Percentiles rank a stretch among this genome's conserved stretches.
These are phyloP conservation scores for Gossypium rotundifolium DNA, from an alignment of 345 rosid species.

Conservation along the genomic window DNA sequence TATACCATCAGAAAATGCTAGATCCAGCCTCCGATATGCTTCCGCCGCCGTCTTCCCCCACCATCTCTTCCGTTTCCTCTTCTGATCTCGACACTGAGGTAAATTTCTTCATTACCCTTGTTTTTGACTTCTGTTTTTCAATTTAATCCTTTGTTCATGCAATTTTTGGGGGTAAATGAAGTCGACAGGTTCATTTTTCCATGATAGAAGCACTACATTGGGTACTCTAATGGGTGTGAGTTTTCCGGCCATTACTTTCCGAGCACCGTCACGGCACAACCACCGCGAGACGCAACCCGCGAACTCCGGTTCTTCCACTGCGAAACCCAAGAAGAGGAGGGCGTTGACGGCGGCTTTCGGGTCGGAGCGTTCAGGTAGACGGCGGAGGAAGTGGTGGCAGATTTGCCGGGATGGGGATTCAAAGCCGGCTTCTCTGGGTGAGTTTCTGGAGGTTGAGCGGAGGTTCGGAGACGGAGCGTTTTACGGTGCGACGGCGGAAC, in stretches of 20 bases:
- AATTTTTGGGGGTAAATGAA: constrained; percentile 8
- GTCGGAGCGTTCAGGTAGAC: constrained; percentile 37
- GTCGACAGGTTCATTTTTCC: constrained; percentile 97
- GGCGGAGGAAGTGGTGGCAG: constrained; percentile 76
- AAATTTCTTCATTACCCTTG: background rate
- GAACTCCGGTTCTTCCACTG: constrained; percentile 17
- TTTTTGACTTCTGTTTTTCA: background rate
- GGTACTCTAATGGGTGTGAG: constrained; percentile 92
- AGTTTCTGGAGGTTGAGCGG: constrained; percentile 85
- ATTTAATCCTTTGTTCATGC: background rate
- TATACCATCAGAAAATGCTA: constrained; percentile 22
- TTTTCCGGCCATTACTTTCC: constrained; percentile 59
- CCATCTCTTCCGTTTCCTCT: constrained; percentile 44
- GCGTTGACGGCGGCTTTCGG: constrained; percentile 19
- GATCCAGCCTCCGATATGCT: constrained; percentile 46
- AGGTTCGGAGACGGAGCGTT: constrained; percentile 65
- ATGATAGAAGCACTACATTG: constrained; percentile 86
- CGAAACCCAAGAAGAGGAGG: constrained; percentile 14
- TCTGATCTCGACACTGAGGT: constrained; percentile 99
- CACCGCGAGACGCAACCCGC: constrained; percentile 22
- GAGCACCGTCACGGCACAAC: constrained; percentile 46
- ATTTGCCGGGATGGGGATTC: constrained; percentile 63
- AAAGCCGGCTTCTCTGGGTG: constrained; percentile 74
- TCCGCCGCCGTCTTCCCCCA: constrained; percentile 36
- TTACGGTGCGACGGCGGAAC: constrained; percentile 49